phyloP scores from a whole-genome alignment of 176 grass and related monocot genomes.

The Phragmites australis region DNA sequence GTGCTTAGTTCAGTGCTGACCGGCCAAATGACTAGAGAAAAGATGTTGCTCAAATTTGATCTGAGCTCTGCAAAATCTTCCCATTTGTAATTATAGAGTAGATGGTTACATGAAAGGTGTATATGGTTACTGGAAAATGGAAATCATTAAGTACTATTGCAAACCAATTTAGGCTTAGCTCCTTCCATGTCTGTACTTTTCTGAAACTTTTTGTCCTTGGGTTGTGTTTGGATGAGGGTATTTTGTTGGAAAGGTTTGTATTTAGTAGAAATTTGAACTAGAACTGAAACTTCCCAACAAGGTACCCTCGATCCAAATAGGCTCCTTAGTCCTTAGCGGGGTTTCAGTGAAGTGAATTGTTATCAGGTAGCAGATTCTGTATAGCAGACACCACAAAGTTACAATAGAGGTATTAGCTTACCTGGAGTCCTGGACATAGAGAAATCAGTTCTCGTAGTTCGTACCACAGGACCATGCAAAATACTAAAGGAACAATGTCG shows the following conservation, averaged over 20 bases:
- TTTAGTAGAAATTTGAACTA: background rate
- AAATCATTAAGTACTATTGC: constrained; percentile 9
- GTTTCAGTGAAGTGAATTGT: too few species aligned
- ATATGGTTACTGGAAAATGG: constrained; percentile 6
- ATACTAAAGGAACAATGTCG: too few species aligned
- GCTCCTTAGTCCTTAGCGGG: background rate
- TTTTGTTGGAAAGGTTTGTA: background rate
- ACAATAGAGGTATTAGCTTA: too few species aligned
- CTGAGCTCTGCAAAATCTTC: background rate
- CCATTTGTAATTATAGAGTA: constrained; percentile 17
- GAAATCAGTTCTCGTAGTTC: background rate
- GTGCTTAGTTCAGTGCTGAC: background rate
- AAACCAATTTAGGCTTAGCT: background rate
- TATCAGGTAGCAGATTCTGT: too few species aligned
- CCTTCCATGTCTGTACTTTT: background rate
- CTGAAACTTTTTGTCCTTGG: background rate
- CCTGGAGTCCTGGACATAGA: too few species aligned
- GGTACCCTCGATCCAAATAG: background rate
- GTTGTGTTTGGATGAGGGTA: background rate
- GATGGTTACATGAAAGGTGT: constrained; percentile 2
- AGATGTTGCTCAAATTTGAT: constrained; percentile 10
- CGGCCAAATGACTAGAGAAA: background rate
- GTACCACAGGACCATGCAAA: background rate
- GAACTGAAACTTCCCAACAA: background rate
- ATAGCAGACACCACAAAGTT: too few species aligned